Conservation (phyloP, 1,284 basidiomycete genomes). For the Malassezia caprae region DNA sequence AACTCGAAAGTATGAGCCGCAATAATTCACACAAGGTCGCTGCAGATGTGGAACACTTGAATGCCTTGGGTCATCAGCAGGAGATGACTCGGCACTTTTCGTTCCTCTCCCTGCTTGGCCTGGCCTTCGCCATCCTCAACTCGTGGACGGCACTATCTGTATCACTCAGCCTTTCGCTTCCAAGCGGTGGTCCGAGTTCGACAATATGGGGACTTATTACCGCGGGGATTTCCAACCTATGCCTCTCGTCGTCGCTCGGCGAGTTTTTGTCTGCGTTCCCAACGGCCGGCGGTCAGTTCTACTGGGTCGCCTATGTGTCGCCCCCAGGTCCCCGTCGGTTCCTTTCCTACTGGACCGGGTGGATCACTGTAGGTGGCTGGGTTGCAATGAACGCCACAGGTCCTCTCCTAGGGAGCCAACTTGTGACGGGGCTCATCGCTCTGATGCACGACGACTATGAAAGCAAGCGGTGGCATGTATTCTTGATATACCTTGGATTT, state of each 20-base stretch:
- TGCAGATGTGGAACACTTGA: background rate
- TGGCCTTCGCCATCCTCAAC: constrained; percentile 11
- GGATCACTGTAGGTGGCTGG: constrained; percentile 46
- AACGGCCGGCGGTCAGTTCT: constrained; percentile 49
- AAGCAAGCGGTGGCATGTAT: constrained; percentile 30
- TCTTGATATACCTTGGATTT: constrained; percentile 34
- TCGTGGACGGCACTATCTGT: constrained; percentile 24
- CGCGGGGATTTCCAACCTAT: constrained; percentile 4
- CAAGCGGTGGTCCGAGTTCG: constrained; percentile 12
- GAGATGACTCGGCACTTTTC: constrained; percentile 7
- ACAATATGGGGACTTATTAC: constrained; percentile 6
- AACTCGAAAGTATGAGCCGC: background rate
- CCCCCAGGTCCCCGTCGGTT: constrained; percentile 34
- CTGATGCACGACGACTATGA: constrained; percentile 47
- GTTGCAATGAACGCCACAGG: constrained; percentile 47
- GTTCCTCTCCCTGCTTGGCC: constrained; percentile 7
- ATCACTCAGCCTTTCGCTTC: constrained; percentile 28
- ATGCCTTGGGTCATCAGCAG: constrained; percentile 3
- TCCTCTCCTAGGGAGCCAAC: constrained; percentile 28
- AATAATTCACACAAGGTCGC: background rate
- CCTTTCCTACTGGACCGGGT: constrained; percentile 37
- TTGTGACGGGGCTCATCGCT: constrained; percentile 49
- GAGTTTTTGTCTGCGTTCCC: constrained; percentile 22
- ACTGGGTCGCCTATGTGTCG: constrained; percentile 47
- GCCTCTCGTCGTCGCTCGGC: constrained; percentile 7